Percentiles rank a stretch among this genome's conserved stretches.
Evolutionary conservation across 2,329 filamentous ascomycete species (phyloP).

Genomic region (Phialocephala sp.): DNA sequence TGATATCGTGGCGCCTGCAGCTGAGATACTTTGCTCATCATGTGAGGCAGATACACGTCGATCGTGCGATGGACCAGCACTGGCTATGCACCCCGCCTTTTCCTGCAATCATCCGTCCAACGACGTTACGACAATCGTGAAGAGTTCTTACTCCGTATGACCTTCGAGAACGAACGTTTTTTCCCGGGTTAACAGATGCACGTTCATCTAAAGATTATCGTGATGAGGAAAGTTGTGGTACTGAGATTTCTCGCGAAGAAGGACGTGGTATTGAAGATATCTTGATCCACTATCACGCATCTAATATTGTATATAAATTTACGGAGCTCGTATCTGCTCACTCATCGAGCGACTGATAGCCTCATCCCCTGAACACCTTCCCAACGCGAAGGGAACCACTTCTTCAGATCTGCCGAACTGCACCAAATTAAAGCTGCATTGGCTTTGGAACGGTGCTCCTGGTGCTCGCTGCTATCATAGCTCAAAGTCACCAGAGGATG

Average conservation of each 20-base stretch:
- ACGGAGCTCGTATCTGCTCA: slow-evolving; percentile 8
- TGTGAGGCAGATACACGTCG: slow-evolving; percentile 4
- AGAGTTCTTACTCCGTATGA: slow-evolving; percentile 9
- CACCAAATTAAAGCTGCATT: not conserved
- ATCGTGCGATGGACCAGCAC: not conserved
- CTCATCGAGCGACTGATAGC: not conserved
- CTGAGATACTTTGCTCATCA: slow-evolving; percentile 1
- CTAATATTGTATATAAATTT: not conserved
- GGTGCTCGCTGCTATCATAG: slow-evolving; percentile 9
- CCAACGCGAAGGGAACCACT: not conserved
- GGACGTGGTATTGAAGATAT: not conserved
- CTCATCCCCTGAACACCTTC: not conserved
- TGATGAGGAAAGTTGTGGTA: not conserved
- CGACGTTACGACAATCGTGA: not conserved
- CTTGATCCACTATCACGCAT: slow-evolving; percentile 1
- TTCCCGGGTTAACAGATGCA: not conserved
- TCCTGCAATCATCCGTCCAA: slow-evolving; percentile 4
- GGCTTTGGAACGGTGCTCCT: slow-evolving; percentile 5
- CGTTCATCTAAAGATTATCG: not conserved
- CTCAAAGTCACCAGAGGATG: not conserved
- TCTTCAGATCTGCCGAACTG: not conserved
- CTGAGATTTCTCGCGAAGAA: not conserved
- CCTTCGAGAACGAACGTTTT: not conserved
- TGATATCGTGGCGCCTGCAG: slow-evolving; percentile 12
- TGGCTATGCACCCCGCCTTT: slow-evolving; percentile 12